phyloP scores from a whole-genome alignment of 257 asterid genomes.

The Penstemon newberryi region DNA sequence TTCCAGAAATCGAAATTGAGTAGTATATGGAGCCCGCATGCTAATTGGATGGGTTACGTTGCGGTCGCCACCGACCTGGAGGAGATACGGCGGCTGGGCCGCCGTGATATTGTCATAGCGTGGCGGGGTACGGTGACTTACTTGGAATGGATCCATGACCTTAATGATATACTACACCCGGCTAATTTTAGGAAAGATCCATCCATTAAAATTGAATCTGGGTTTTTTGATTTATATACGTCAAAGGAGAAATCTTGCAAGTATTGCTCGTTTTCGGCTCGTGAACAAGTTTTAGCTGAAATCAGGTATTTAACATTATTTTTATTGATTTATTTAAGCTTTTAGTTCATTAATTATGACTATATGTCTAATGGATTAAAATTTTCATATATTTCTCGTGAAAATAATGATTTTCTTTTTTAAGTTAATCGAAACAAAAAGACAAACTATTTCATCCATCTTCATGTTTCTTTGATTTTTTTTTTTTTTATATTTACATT shows the following conservation, averaged over 20 bases:
- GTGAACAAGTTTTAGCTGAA: constrained; percentile 73
- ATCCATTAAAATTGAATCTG: constrained; percentile 63
- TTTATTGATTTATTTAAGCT: too few relatives aligned
- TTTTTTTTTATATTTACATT: too few relatives aligned
- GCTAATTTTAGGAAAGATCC: constrained; percentile 74
- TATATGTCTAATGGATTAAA: too few relatives aligned
- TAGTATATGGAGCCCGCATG: constrained; percentile 74
- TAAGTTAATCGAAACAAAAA: too few relatives aligned
- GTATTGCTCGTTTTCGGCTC: constrained; percentile 61
- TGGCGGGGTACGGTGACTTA: constrained; percentile 91
- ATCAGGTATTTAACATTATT: constrained; percentile 21
- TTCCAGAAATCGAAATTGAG: constrained; percentile 53
- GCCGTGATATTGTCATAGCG: constrained; percentile 66
- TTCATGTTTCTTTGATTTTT: too few relatives aligned
- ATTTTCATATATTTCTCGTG: too few relatives aligned
- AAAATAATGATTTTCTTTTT: too few relatives aligned
- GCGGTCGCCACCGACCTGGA: constrained; percentile 59
- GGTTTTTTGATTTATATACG: constrained; percentile 75
- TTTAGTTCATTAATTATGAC: too few relatives aligned
- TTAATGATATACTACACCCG: constrained; percentile 70
- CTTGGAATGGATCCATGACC: constrained; percentile 82
- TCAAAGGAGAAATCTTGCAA: constrained; percentile 50
- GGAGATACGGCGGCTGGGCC: constrained; percentile 62
- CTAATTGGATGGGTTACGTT: constrained; percentile 87
- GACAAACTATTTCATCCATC: too few relatives aligned